A percentile compares a stretch with the other conserved stretches of the same genome.
phyloP scores from a whole-genome alignment of 164 flowering plant genomes.

The Houttuynia cordata region DNA sequence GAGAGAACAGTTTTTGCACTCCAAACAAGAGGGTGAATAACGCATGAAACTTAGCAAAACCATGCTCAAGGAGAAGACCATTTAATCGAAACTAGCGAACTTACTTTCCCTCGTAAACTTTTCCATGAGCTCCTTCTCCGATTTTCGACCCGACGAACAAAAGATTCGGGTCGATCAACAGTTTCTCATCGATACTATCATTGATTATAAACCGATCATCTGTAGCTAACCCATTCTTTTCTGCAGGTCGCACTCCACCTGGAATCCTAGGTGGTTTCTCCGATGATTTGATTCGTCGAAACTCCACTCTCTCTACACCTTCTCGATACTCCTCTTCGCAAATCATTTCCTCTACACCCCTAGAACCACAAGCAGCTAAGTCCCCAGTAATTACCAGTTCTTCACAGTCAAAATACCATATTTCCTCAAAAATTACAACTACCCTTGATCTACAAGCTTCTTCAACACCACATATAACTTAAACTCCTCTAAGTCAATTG shows the following conservation, averaged over 20 bases:
- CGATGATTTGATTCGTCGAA: constrained; percentile 7
- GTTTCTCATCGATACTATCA: constrained; percentile 45
- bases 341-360: constrained; percentile 28
- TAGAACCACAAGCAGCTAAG: neutral
- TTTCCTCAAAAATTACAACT: neutral
- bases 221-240: constrained; percentile 28
- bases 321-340: constrained; percentile 19
- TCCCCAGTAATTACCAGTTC: neutral
- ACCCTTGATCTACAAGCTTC: neutral
- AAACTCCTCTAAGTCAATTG: neutral
- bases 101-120: constrained; percentile 89
- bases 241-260: neutral
- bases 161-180: constrained; percentile 64
- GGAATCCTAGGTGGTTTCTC: constrained; percentile 1
- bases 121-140: constrained; percentile 95
- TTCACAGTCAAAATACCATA: neutral
- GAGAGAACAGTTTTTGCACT: too few species aligned
- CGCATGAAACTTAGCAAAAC: too few species aligned
- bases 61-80: too few species aligned
- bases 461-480: neutral
- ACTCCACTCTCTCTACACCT: constrained; percentile 16
- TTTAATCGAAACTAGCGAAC: constrained; percentile 8
- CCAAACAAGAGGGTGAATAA: neutral
- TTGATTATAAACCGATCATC: constrained; percentile 18
- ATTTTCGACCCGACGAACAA: constrained; percentile 67